Conservation (phyloP, 352 stramenopile species). For the Sclerospora graminicola region DNA sequence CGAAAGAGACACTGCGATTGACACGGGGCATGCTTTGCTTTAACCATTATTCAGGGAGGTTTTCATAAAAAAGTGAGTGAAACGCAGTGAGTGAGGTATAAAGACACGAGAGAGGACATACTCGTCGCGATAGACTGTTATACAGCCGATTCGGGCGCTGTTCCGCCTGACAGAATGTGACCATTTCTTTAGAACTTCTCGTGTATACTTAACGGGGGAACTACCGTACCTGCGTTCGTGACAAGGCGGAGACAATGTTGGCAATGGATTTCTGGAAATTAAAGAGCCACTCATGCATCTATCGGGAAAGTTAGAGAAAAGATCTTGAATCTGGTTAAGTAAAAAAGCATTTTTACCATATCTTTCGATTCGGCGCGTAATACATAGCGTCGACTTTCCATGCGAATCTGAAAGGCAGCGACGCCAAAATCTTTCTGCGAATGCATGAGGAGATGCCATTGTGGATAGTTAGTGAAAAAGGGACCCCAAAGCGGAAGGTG, state of each 20-base stretch:
- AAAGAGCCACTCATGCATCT: constrained; percentile 87
- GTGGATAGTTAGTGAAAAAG: constrained; percentile 15
- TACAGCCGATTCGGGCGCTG: constrained; percentile 38
- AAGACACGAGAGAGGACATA: too few relatives aligned
- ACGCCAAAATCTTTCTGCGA: constrained; percentile 76
- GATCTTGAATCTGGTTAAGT: not conserved
- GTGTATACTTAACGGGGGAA: not conserved
- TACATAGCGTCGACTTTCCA: constrained; percentile 66
- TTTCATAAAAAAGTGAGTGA: not conserved
- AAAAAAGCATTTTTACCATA: constrained; percentile 28
- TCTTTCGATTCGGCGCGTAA: constrained; percentile 77
- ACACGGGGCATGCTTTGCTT: constrained; percentile 52
- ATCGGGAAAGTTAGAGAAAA: not conserved
- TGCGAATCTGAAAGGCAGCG: constrained; percentile 74
- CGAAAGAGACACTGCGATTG: constrained; percentile 68
- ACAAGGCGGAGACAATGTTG: constrained; percentile 72
- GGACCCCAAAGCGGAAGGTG: constrained; percentile 2
- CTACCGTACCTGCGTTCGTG: constrained; percentile 41
- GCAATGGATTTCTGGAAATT: constrained; percentile 86
- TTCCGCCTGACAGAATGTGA: constrained; percentile 24
- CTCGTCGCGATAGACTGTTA: constrained; percentile 48
- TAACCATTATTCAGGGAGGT: not conserved
- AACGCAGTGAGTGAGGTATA: too few relatives aligned
- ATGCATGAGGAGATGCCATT: constrained; percentile 4
- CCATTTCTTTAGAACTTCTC: not conserved